Evolutionary conservation across 2,329 filamentous ascomycete species (phyloP).

Genomic region (Coniochaeta sp.): DNA sequence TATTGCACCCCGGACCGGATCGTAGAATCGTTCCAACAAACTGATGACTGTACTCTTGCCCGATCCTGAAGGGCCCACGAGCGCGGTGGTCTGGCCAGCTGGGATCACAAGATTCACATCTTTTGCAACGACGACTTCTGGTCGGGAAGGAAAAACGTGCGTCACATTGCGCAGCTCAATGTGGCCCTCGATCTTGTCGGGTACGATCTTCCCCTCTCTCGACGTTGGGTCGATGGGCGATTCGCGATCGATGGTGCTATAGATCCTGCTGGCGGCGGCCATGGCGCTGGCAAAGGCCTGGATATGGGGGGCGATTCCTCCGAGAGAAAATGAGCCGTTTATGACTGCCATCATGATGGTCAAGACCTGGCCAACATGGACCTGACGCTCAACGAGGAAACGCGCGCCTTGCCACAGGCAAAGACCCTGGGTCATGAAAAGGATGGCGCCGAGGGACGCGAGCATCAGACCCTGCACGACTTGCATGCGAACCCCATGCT

Average conservation of each 20-base stretch:
- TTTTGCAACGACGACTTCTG: slow-evolving; percentile 25
- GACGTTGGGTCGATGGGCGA: not conserved
- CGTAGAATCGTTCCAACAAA: slow-evolving; percentile 34
- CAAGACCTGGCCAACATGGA: slow-evolving; percentile 58
- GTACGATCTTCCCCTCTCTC: not conserved
- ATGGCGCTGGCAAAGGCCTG: slow-evolving; percentile 78
- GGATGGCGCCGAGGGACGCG: slow-evolving; percentile 69
- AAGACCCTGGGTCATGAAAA: slow-evolving; percentile 81
- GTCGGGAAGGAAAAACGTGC: slow-evolving; percentile 20
- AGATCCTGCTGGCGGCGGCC: slow-evolving; percentile 66
- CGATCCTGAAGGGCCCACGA: slow-evolving; percentile 36
- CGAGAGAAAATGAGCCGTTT: slow-evolving; percentile 83
- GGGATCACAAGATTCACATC: slow-evolving; percentile 17
- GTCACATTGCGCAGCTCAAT: slow-evolving; percentile 11
- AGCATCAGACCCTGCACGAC: slow-evolving; percentile 76
- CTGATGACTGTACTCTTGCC: slow-evolving; percentile 37
- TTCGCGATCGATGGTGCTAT: not conserved
- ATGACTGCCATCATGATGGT: slow-evolving; percentile 77
- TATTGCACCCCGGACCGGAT: slow-evolving; percentile 6
- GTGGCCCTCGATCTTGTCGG: not conserved
- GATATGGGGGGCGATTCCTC: slow-evolving; percentile 74
- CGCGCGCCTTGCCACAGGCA: slow-evolving; percentile 80
- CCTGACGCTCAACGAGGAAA: slow-evolving; percentile 59
- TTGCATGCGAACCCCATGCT: too few relatives aligned
- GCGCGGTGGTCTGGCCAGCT: slow-evolving; percentile 21